Evolutionary conservation across 352 stramenopile species (phyloP).

Genomic region (Phytophthora sojae): DNA sequence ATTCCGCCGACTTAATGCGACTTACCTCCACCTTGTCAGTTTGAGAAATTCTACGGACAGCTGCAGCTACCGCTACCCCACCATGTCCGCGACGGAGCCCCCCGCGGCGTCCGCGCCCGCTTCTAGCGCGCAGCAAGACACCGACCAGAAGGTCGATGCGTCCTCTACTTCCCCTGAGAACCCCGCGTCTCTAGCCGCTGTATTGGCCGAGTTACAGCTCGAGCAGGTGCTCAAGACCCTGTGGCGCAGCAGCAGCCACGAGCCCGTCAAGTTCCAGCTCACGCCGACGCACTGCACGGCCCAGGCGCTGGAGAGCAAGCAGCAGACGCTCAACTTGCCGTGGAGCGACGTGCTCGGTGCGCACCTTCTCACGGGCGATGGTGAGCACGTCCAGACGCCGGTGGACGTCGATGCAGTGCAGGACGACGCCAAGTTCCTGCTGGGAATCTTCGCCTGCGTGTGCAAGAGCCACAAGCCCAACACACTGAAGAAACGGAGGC

Average conservation of each 20-base stretch:
- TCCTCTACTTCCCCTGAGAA: slow-evolving; percentile 13
- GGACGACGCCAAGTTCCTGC: slow-evolving; percentile 38
- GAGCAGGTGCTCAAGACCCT: slow-evolving; percentile 41
- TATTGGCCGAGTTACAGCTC: slow-evolving; percentile 39
- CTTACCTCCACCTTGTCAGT: slow-evolving; percentile 4
- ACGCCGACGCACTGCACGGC: slow-evolving; percentile 31
- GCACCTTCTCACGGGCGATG: slow-evolving; percentile 57
- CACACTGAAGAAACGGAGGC: slow-evolving; percentile 47
- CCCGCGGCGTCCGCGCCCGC: background rate
- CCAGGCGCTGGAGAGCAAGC: slow-evolving; percentile 9
- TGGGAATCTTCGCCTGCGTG: slow-evolving; percentile 58
- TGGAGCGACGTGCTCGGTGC: slow-evolving; percentile 66
- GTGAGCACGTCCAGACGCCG: slow-evolving; percentile 41
- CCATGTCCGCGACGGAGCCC: slow-evolving; percentile 17
- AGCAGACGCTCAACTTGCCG: slow-evolving; percentile 30
- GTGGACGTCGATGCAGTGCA: slow-evolving; percentile 18
- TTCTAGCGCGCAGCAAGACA: slow-evolving; percentile 2
- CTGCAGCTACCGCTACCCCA: background rate
- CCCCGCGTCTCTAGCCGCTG: slow-evolving; percentile 5
- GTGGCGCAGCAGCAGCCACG: slow-evolving; percentile 34
- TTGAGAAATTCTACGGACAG: slow-evolving; percentile 13
- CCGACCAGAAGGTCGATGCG: background rate
- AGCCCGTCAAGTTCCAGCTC: slow-evolving; percentile 33
- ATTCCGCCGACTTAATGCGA: too few relatives aligned
- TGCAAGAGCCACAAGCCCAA: slow-evolving; percentile 35